Evolutionary conservation across 2,329 filamentous ascomycete species (phyloP).

Genomic region (Colletotrichum karsti): DNA sequence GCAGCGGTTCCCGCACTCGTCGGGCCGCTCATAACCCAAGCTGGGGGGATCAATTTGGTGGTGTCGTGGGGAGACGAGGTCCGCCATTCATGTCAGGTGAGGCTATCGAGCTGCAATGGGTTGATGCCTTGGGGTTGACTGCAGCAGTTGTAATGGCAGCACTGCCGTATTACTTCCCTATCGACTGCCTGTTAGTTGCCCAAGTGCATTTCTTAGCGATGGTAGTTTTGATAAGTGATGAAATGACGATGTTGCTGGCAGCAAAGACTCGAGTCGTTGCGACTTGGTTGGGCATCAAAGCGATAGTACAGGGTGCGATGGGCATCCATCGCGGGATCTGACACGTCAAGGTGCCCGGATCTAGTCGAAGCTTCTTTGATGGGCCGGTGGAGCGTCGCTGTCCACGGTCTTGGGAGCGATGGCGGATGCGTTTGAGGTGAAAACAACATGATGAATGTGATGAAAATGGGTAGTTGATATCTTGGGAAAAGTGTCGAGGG

Average conservation of each 20-base stretch:
- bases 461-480: neutral
- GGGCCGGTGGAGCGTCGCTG: conserved; percentile 6
- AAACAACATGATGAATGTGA: neutral
- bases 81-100: conserved; percentile 18
- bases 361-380: neutral
- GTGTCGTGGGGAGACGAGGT: conserved; percentile 7
- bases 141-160: neutral
- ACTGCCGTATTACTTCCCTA: neutral
- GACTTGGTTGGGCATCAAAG: conserved; percentile 25
- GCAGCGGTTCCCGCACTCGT: conserved; percentile 28
- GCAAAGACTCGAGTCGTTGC: neutral
- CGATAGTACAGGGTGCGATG: neutral
- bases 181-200: neutral
- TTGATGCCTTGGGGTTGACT: neutral
- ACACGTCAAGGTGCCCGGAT: neutral
- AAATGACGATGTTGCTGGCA: neutral
- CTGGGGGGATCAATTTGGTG: neutral
- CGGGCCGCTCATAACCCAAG: conserved; percentile 20
- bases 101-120: conserved; percentile 17
- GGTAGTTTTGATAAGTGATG: neutral
- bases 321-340: conserved; percentile 9
- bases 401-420: conserved; percentile 4
- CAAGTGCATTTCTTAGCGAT: neutral
- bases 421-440: neutral
- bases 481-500: neutral